Percentiles rank a stretch among this genome's conserved stretches.
Evolutionary conservation across 306 rosid species (phyloP).

Genomic region (Rosa lucieae): DNA sequence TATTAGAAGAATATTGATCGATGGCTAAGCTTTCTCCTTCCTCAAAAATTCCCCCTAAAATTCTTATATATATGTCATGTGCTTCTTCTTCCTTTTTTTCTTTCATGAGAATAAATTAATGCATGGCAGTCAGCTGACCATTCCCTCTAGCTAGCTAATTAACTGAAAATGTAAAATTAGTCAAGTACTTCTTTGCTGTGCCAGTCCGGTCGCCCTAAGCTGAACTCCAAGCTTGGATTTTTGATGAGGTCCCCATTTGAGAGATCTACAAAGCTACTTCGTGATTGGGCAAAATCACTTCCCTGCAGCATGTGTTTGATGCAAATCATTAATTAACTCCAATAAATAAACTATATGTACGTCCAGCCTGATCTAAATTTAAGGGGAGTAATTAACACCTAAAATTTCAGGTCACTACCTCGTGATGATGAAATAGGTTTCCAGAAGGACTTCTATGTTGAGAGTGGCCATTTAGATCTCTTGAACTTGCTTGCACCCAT

Average conservation of each 20-base stretch:
- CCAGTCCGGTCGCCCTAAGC: constrained; percentile 62
- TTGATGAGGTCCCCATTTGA: constrained; percentile 34
- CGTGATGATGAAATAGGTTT: constrained; percentile 26
- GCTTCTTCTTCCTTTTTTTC: neutral
- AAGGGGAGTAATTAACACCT: neutral
- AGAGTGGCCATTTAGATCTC: constrained; percentile 38
- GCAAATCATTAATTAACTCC: neutral
- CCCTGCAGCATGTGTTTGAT: constrained; percentile 39
- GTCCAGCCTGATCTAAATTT: neutral
- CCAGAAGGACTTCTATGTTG: constrained; percentile 21
- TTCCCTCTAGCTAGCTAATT: constrained; percentile 3
- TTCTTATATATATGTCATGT: neutral
- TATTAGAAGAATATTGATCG: neutral
- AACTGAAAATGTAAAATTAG: constrained; percentile 13
- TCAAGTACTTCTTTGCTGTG: constrained; percentile 40
- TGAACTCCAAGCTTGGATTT: constrained; percentile 69
- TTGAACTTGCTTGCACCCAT: constrained; percentile 37
- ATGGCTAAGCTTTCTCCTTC: neutral
- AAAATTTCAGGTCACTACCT: constrained; percentile 39
- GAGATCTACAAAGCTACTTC: constrained; percentile 37
- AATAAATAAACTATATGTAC: neutral
- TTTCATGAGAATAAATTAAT: neutral
- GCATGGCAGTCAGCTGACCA: neutral
- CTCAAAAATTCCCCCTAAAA: neutral
- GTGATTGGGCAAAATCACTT: constrained; percentile 39